Conservation (phyloP, 75 land plant genomes). For the Ceratopteris richardii region DNA sequence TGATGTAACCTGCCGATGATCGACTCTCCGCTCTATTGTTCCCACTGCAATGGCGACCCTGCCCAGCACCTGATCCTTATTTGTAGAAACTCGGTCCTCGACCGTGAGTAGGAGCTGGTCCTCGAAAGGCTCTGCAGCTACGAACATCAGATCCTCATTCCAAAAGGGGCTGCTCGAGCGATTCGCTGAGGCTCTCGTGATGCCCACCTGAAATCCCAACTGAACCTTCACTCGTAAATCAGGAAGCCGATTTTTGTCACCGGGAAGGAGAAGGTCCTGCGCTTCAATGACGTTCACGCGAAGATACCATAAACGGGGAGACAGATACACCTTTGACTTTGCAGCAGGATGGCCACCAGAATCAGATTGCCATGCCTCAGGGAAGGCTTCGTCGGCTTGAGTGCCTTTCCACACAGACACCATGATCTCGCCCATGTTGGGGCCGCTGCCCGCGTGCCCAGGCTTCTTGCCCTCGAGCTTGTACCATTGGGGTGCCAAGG, state of each 20-base stretch:
- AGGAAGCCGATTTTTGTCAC: constrained; percentile 38
- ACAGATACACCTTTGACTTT: constrained; percentile 64
- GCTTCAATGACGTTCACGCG: constrained; percentile 77
- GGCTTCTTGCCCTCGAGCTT: constrained; percentile 22
- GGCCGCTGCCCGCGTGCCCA: constrained; percentile 22
- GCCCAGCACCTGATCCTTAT: constrained; percentile 41
- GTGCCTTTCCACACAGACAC: constrained; percentile 74
- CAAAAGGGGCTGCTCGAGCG: constrained; percentile 38
- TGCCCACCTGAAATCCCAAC: constrained; percentile 45
- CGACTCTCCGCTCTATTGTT: constrained; percentile 49
- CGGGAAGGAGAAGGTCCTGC: constrained; percentile 45
- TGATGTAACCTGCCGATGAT: constrained; percentile 33
- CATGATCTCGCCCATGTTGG: constrained; percentile 62
- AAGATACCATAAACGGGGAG: constrained; percentile 82
- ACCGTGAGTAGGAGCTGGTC: constrained; percentile 48
- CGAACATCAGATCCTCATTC: constrained; percentile 75
- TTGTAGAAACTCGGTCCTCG: constrained; percentile 47
- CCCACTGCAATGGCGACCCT: constrained; percentile 26
- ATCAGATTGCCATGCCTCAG: constrained; percentile 64
- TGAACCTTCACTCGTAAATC: constrained; percentile 52
- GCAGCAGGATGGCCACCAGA: constrained; percentile 54
- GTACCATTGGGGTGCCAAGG: constrained; percentile 73
- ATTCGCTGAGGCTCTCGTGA: constrained; percentile 32
- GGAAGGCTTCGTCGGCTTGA: constrained; percentile 76
- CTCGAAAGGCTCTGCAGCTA: constrained; percentile 74